These are phyloP conservation scores for Paramyrothecium roridum DNA, from an alignment of 2,329 filamentous ascomycete species.

Conservation along the genomic window DNA sequence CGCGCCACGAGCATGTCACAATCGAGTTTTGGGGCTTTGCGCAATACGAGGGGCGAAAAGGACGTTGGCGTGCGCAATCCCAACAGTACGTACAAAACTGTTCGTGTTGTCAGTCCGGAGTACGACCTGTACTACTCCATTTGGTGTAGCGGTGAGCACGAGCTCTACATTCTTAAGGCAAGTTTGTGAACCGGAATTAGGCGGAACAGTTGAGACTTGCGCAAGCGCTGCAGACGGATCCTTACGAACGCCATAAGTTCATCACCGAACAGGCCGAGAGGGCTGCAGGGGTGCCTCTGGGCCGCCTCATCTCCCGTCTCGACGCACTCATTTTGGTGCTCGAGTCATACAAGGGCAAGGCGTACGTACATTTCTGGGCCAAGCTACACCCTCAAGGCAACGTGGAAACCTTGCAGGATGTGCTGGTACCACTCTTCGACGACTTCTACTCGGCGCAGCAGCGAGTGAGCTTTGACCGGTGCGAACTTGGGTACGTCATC, in stretches of 20 bases:
- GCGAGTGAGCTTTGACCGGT: slow-evolving; percentile 47
- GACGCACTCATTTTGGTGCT: slow-evolving; percentile 57
- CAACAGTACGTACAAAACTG: slow-evolving; percentile 50
- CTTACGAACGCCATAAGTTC: too few species aligned
- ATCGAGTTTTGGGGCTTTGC: slow-evolving; percentile 47
- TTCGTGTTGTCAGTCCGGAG: slow-evolving; percentile 39
- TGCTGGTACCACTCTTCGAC: slow-evolving; percentile 44
- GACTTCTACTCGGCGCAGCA: slow-evolving; percentile 47
- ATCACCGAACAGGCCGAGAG: slow-evolving; percentile 19
- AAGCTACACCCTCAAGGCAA: slow-evolving; percentile 50
- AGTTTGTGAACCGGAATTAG: not conserved
- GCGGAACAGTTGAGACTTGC: not conserved
- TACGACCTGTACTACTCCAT: slow-evolving; percentile 55
- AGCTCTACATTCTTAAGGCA: slow-evolving; percentile 49
- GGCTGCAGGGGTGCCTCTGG: too few species aligned
- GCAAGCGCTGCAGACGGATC: too few species aligned
- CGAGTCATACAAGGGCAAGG: slow-evolving; percentile 53
- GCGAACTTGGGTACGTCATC: slow-evolving; percentile 51
- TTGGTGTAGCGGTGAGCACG: slow-evolving; percentile 46
- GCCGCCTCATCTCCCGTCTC: too few species aligned
- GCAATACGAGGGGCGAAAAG: slow-evolving; percentile 17
- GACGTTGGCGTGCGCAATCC: not conserved
- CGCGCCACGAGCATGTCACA: slow-evolving; percentile 44
- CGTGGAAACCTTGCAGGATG: slow-evolving; percentile 48
- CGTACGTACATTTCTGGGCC: slow-evolving; percentile 53